phyloP scores from a whole-genome alignment of 495 filamentous ascomycete genomes.

The Penicillium antarcticum region DNA sequence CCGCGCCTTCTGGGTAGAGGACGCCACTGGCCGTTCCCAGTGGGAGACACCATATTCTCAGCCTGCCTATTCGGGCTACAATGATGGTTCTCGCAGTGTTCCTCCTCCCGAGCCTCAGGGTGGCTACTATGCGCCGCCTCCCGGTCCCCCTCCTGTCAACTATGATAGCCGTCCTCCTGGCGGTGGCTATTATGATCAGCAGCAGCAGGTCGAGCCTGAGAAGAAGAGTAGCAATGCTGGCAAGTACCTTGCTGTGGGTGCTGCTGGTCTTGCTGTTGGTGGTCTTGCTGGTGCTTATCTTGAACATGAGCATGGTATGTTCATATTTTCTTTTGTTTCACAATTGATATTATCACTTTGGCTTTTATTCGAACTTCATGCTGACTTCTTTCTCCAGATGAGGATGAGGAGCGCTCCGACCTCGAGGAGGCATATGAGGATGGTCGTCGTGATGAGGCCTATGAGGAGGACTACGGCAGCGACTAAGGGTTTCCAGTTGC shows the following conservation, averaged over 20 bases:
- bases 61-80: constrained; percentile 7
- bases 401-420: constrained; percentile 10
- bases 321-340: neutral
- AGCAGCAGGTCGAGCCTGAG: constrained; percentile 31
- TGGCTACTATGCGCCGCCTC: constrained; percentile 24
- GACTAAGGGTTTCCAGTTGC: neutral
- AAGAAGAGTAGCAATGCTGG: constrained; percentile 36
- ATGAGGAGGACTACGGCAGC: constrained; percentile 14
- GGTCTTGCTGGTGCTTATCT: constrained; percentile 54
- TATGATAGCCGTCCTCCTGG: constrained; percentile 7
- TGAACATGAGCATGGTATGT: constrained; percentile 51
- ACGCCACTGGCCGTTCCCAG: constrained; percentile 55
- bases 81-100: constrained; percentile 21
- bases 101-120: constrained; percentile 18
- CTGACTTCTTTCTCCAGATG: constrained; percentile 10
- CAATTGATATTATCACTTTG: too few species aligned
- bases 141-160: constrained; percentile 12
- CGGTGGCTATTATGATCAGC: constrained; percentile 12
- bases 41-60: constrained; percentile 50
- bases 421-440: constrained; percentile 18
- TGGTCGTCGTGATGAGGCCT: constrained; percentile 19
- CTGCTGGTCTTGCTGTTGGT: constrained; percentile 54
- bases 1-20: constrained; percentile 60
- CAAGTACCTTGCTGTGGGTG: constrained; percentile 47
- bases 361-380: neutral